phyloP scores from a whole-genome alignment of 2,329 filamentous ascomycete genomes.

The Cercospora citrullina region DNA sequence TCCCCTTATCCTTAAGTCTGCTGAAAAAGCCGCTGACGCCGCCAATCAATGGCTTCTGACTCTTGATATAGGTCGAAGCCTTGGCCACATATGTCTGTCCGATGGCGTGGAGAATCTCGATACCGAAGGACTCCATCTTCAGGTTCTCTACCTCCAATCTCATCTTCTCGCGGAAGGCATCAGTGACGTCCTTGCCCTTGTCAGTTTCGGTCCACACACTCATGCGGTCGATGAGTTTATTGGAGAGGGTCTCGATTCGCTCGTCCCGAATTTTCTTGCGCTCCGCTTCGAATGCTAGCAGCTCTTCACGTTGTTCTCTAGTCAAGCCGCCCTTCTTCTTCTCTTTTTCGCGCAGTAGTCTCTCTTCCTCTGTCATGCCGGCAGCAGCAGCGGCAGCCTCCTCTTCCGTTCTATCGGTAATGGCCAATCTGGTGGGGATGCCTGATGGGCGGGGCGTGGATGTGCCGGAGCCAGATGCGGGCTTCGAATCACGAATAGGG shows the following conservation, averaged over 20 bases:
- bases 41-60: conserved; percentile 79
- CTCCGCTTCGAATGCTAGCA: conserved; percentile 85
- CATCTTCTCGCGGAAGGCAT: conserved; percentile 91
- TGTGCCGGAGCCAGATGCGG: conserved; percentile 41
- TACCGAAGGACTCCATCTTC: conserved; percentile 98
- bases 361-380: conserved; percentile 70
- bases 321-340: conserved; percentile 86
- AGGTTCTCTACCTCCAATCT: conserved; percentile 93
- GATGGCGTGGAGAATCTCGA: conserved; percentile 95
- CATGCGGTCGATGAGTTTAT: conserved; percentile 85
- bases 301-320: conserved; percentile 90
- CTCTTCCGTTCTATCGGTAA: conserved; percentile 86
- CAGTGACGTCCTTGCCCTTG: conserved; percentile 79
- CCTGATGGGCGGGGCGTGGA: conserved; percentile 53
- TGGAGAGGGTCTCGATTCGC: conserved; percentile 77
- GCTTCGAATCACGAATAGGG: conserved; percentile 29
- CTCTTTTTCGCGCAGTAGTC: conserved; percentile 73
- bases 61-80: conserved; percentile 82
- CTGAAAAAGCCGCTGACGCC: conserved; percentile 95
- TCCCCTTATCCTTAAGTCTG: conserved; percentile 93
- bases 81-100: conserved; percentile 88
- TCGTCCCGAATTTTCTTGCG: conserved; percentile 81
- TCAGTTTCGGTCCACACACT: conserved; percentile 98
- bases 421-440: conserved; percentile 77
- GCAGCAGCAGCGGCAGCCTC: conserved; percentile 65